These are phyloP conservation scores for Paraphaeosphaeria sporulosa DNA, from an alignment of 2,329 filamentous ascomycete species.

Conservation along the genomic window DNA sequence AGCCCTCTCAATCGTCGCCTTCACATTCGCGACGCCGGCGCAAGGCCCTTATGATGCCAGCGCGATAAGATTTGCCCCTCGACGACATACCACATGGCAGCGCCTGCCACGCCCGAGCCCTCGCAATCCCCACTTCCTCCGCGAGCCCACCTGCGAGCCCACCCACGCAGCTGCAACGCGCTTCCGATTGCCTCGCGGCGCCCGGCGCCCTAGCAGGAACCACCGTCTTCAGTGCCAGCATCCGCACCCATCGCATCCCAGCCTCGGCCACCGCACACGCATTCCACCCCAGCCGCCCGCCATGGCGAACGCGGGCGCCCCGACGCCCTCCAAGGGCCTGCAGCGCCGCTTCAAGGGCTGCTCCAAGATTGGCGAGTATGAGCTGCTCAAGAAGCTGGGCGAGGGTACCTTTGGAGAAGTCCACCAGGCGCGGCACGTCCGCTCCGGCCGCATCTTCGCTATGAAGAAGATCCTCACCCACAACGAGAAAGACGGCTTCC, in stretches of 20 bases:
- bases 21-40: slow-evolving; percentile 18
- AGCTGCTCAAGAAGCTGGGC: slow-evolving; percentile 82
- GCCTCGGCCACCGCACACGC: not conserved
- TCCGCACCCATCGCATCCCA: slow-evolving; percentile 1
- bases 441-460: slow-evolving; percentile 78
- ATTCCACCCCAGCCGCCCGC: slow-evolving; percentile 13
- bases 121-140: slow-evolving; percentile 15
- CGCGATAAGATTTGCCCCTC: slow-evolving; percentile 24
- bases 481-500: slow-evolving; percentile 98
- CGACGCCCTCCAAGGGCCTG: slow-evolving; percentile 57
- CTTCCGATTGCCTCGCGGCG: slow-evolving; percentile 20
- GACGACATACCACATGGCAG: slow-evolving; percentile 31
- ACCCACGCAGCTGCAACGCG: slow-evolving; percentile 19
- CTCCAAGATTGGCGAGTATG: slow-evolving; percentile 82
- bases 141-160: slow-evolving; percentile 23
- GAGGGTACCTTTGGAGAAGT: slow-evolving; percentile 98
- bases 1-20: slow-evolving; percentile 28
- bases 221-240: slow-evolving; percentile 5
- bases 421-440: slow-evolving; percentile 82
- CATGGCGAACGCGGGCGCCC: slow-evolving; percentile 30
- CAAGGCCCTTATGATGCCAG: slow-evolving; percentile 22
- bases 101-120: slow-evolving; percentile 22
- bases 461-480: slow-evolving; percentile 99
- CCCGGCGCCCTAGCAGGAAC: slow-evolving; percentile 21
- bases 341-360: slow-evolving; percentile 78